Evolutionary conservation across 257 asterid genomes (phyloP), one percentile per base, ranked within the genome.

Genomic region (Nicotiana attenuata): DNA sequence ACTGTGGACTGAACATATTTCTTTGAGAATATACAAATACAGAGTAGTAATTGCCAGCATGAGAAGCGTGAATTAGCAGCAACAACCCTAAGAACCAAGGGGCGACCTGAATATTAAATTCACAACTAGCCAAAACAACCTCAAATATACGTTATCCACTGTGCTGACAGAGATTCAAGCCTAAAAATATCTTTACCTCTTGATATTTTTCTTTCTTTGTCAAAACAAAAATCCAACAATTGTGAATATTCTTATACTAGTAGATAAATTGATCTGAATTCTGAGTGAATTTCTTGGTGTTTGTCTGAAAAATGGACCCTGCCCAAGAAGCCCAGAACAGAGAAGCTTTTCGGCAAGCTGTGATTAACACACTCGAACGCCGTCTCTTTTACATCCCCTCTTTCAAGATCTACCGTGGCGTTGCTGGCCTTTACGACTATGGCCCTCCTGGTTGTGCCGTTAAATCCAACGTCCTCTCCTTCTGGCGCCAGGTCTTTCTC

Each of bases 371-470:
- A 1, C 98, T 94, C 10, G 97, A 92, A 22, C 96, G 96, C 79
- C 96, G 97, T 28, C 80, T 91, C 1, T 94, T 94, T 63, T 94
- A 88, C 88, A 91, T 88, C 35, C 97, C 98, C 17, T 92, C 98
- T 6, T 94, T 94, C 90, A 93, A 89, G 84, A 94, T 93, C 88
- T 94, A 94, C 85, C 82, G 98, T 7, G 96, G 98, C 9, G 97
- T 94, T 19, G 97, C 98, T 19, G 98, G 97, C 1, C 89, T 93
- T 19, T 93, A 91, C 65, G 98, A 94, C 65, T 94, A 91, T 80
- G 98, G 97, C 11, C 98, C 98, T 3, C 98, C 98, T 10, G 97
- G 97, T 33, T 92, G 95, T 83, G 89, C 97, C 81, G 93, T 94
- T 81, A 93, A 92, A 85, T 84, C 97, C 4, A 94, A 94, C 66